phyloP scores from a whole-genome alignment of 1,284 basidiomycete species.

The Nidula niveotomentosa region DNA sequence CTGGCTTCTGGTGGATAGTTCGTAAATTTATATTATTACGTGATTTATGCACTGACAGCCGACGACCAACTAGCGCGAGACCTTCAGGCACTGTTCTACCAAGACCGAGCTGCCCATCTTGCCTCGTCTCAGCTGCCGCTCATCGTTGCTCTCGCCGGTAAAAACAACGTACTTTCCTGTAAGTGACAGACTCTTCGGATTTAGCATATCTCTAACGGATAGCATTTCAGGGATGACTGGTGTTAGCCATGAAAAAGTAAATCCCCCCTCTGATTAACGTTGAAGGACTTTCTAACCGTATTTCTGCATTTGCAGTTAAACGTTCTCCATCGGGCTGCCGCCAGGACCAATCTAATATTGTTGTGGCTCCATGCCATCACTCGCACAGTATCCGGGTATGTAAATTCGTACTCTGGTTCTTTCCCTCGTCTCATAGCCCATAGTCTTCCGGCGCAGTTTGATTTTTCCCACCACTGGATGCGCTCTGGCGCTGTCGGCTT shows the following conservation, averaged over 20 bases:
- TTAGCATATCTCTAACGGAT: not conserved
- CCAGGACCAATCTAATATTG: constrained; percentile 25
- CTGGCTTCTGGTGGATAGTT: constrained; percentile 43
- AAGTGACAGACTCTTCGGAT: constrained; percentile 5
- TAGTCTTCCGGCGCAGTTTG: constrained; percentile 23
- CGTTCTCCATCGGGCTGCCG: constrained; percentile 30
- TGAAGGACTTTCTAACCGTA: not conserved
- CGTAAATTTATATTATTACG: constrained; percentile 14
- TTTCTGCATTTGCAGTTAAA: constrained; percentile 19
- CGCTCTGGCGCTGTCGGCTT: constrained; percentile 23
- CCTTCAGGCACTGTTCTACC: constrained; percentile 23
- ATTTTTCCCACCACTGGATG: constrained; percentile 27
- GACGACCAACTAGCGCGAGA: constrained; percentile 19
- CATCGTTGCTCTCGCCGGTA: constrained; percentile 28
- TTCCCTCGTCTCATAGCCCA: not conserved
- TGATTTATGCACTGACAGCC: not conserved
- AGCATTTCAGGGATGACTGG: constrained; percentile 24
- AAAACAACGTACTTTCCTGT: constrained; percentile 33
- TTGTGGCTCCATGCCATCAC: constrained; percentile 30
- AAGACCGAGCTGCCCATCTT: constrained; percentile 29
- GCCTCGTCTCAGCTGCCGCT: constrained; percentile 29
- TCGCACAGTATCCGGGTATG: constrained; percentile 23
- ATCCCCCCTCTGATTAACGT: constrained; percentile 1
- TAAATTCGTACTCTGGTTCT: not conserved
- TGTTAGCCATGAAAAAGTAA: constrained; percentile 29